These are phyloP conservation scores for Sporothrix phasma DNA, from an alignment of 2,329 filamentous ascomycete species.

Conservation along the genomic window DNA sequence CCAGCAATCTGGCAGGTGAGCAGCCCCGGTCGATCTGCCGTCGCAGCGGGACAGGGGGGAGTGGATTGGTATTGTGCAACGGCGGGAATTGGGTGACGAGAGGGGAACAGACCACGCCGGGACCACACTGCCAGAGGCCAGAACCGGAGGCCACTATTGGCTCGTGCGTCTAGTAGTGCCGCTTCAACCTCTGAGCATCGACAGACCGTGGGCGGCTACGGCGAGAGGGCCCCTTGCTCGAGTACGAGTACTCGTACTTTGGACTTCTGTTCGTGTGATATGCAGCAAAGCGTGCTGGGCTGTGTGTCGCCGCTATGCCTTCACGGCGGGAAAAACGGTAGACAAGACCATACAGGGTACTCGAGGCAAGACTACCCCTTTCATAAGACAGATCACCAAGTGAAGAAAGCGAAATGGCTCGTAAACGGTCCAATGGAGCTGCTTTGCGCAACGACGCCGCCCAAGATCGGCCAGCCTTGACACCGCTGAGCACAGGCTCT, in stretches of 20 bases:
- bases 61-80: background rate
- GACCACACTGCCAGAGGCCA: background rate
- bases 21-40: conserved; percentile 20
- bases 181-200: background rate
- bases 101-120: background rate
- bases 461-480: background rate
- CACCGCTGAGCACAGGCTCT: no score
- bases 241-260: background rate
- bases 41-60: conserved; percentile 13
- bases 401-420: background rate
- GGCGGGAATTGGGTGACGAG: background rate
- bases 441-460: background rate
- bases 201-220: background rate
- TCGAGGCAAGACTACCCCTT: no score
- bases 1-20: conserved; percentile 17
- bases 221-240: no score
- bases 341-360: no score
- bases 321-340: no score
- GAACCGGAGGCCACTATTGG: background rate
- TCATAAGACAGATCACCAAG: background rate
- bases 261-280: no score
- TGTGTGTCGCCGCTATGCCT: background rate
- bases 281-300: conserved; percentile 3
- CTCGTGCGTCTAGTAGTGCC: background rate
- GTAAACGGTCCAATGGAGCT: conserved; percentile 13